Evolutionary conservation across 148 eudicot species (phyloP).

Genomic region (Euryodendron excelsum): DNA sequence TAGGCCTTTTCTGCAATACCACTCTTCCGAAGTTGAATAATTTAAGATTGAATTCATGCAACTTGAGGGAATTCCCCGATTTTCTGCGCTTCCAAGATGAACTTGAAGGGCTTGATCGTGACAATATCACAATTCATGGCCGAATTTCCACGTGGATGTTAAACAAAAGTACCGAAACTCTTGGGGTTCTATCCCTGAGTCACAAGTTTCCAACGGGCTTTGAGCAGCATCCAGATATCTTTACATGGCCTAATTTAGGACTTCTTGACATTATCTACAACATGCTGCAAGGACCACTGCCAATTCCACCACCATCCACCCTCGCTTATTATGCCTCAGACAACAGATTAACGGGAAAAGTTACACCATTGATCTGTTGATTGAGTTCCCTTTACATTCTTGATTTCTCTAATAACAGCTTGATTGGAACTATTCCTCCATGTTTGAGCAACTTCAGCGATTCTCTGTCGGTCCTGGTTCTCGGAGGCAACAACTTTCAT

Average conservation of each 20-base stretch:
- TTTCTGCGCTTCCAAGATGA: conserved; percentile 13
- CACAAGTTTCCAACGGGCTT: conserved; percentile 8
- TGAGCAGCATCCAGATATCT: neutral
- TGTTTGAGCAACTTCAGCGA: conserved; percentile 9
- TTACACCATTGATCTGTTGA: conserved; percentile 15
- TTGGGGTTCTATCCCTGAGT: neutral
- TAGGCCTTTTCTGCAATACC: neutral
- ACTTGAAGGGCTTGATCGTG: conserved; percentile 4
- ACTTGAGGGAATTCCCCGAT: conserved; percentile 8
- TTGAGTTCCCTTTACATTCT: no score
- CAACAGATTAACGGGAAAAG: neutral
- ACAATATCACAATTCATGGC: conserved; percentile 22
- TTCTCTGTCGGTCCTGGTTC: neutral
- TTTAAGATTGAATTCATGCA: neutral
- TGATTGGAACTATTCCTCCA: neutral
- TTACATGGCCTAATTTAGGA: neutral
- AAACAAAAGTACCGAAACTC: conserved; percentile 6
- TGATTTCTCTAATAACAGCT: conserved; percentile 12
- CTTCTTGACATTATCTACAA: conserved; percentile 4
- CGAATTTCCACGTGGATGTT: conserved; percentile 22
- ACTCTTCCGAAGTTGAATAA: neutral
- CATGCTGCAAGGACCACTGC: conserved; percentile 16
- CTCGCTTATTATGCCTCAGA: neutral
- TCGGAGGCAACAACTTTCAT: neutral
- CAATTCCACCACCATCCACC: conserved; percentile 18